Base-by-base conservation (phyloP, 306 rosid genomes). In the Astragalus glycyphyllos region DNA sequence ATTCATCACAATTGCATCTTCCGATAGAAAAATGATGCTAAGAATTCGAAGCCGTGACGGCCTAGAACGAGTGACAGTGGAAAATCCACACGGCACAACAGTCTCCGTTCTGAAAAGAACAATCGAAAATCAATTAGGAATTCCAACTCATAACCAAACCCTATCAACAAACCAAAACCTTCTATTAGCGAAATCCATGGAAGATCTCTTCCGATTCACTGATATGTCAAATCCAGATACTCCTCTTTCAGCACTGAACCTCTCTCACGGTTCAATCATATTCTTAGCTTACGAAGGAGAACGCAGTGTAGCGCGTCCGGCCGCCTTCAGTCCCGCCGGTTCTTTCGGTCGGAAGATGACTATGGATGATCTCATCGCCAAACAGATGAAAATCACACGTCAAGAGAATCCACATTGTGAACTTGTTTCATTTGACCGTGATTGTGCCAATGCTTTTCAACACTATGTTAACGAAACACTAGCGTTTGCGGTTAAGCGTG, bases 341-440 rank as follows among this genome's bases (percentile, higher is more conserved):
- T 91, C 97, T 4, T 95, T 95, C 63, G 99, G 99, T 41, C 89
- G 96, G 4, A 95, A 91, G 85, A 95, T 95, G 99, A 95, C 99
- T 5, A 91, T 95, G 99, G 99, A 91, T 44, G 99, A 95, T 68
- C 91, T 95, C 16, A 89, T 95, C 73, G 99, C 99, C 2, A 91
- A 84, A 69, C 99, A 95, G 86, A 87, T 87, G 96, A 88, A 92
- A 26, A 88, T 95, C 54, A 54, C 88, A 8, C 96, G 96, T 54
- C 99, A 95, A 23, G 99, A 95, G 73, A 87, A 74, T 45, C 91
- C 99, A 0, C 95, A 95, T 66, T 89, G 99, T 53, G 92, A 91
- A 23, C 80, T 84, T 47, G 97, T 89, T 48, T 95, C 99, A 3
- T 91, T 95, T 58, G 99, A 95, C 45, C 95, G 99, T 14, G 96